A percentile compares a stretch with the other conserved stretches of the same genome.
Evolutionary conservation across 108 stramenopile genomes (phyloP).

Genomic region (Nitzschia sp.): DNA sequence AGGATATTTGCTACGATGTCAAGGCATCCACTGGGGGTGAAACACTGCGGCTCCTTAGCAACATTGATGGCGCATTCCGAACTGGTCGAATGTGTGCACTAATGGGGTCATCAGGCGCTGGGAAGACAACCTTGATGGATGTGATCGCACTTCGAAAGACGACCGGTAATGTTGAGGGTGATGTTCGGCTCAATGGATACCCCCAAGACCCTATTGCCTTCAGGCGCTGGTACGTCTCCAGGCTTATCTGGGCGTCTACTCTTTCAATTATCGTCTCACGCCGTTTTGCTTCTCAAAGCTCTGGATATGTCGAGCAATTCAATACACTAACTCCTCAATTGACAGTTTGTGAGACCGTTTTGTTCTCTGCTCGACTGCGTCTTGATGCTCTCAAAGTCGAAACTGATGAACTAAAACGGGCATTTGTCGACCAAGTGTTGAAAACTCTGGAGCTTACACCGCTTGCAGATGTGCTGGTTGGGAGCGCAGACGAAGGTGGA

Average conservation of each 20-base stretch:
- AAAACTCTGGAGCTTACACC: slow-evolving; percentile 77
- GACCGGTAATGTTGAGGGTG: slow-evolving; percentile 56
- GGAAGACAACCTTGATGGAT: slow-evolving; percentile 52
- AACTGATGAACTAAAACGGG: slow-evolving; percentile 44
- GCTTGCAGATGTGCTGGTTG: slow-evolving; percentile 66
- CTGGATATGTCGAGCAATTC: slow-evolving; percentile 92
- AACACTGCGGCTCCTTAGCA: slow-evolving; percentile 53
- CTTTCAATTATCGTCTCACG: too few relatives aligned
- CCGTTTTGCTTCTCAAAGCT: too few relatives aligned
- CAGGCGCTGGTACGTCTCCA: too few relatives aligned
- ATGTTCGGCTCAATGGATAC: slow-evolving; percentile 66
- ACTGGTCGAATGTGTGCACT: slow-evolving; percentile 61
- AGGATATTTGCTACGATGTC: slow-evolving; percentile 69
- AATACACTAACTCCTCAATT: slow-evolving; percentile 83
- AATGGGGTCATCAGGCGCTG: slow-evolving; percentile 58
- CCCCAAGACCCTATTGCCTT: slow-evolving; percentile 61
- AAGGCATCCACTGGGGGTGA: slow-evolving; percentile 59
- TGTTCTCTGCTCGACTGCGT: slow-evolving; percentile 86
- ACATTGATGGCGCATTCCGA: slow-evolving; percentile 63
- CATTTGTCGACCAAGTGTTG: slow-evolving; percentile 78
- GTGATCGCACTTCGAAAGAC: slow-evolving; percentile 73
- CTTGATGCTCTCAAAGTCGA: slow-evolving; percentile 54
- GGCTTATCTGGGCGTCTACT: too few relatives aligned
- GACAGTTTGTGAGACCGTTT: slow-evolving; percentile 85
- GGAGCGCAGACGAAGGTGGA: slow-evolving; percentile 66